These are phyloP conservation scores for Kwoniella pini DNA, from an alignment of 768 basidiomycete species.

Conservation along the genomic window DNA sequence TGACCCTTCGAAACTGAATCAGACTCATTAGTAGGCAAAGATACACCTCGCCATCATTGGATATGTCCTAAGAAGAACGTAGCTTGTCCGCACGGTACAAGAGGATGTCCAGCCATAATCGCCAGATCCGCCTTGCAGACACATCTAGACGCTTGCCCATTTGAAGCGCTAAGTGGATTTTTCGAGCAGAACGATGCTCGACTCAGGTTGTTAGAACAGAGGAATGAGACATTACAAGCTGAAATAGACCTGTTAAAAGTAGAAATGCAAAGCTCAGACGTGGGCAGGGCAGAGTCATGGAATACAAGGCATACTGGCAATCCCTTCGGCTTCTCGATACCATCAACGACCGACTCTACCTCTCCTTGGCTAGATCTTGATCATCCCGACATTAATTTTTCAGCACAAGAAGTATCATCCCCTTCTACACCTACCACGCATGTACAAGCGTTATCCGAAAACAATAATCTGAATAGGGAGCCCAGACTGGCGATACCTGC, in stretches of 20 bases:
- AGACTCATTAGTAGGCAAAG: slow-evolving; percentile 15
- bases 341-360: too few species aligned
- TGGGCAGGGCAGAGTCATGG: neutral
- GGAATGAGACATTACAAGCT: slow-evolving; percentile 10
- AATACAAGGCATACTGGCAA: neutral
- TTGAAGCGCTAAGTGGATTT: slow-evolving; percentile 31
- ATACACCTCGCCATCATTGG: slow-evolving; percentile 30
- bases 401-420: too few species aligned
- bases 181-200: slow-evolving; percentile 22
- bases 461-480: neutral
- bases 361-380: too few species aligned
- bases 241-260: slow-evolving; percentile 12
- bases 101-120: slow-evolving; percentile 35
- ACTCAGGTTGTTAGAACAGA: slow-evolving; percentile 20
- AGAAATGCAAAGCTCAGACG: slow-evolving; percentile 7
- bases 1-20: neutral
- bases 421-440: too few species aligned
- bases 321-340: too few species aligned
- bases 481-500: neutral
- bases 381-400: too few species aligned
- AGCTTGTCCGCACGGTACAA: slow-evolving; percentile 26
- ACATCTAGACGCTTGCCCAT: slow-evolving; percentile 34
- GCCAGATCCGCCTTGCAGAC: slow-evolving; percentile 17
- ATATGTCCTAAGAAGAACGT: slow-evolving; percentile 29
- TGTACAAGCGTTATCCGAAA: too few species aligned